Evolutionary conservation across 257 asterid genomes (phyloP).

Genomic region (Echium plantagineum): DNA sequence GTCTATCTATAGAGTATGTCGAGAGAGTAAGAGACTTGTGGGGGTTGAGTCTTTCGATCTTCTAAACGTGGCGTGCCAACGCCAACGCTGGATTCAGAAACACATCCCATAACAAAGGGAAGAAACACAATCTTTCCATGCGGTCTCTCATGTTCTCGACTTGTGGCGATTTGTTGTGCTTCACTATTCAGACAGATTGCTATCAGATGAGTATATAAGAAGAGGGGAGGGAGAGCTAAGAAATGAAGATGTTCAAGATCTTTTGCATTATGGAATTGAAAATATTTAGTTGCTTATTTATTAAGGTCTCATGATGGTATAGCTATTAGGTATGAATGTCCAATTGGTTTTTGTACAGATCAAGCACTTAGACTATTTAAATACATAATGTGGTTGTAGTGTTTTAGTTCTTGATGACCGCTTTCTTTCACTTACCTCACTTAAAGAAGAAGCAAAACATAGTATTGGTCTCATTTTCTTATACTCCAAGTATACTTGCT

Average conservation of each 20-base stretch:
- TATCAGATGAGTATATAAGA: background rate
- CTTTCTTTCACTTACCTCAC: conserved; percentile 4
- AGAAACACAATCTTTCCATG: conserved; percentile 50
- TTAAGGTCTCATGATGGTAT: conserved; percentile 37
- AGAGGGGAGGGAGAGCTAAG: conserved; percentile 4
- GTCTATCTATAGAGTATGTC: background rate
- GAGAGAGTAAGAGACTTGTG: conserved; percentile 32
- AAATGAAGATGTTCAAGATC: conserved; percentile 11
- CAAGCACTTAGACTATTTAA: background rate
- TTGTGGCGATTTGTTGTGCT: background rate
- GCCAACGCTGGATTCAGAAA: conserved; percentile 66
- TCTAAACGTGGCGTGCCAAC: conserved; percentile 34
- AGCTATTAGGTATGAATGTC: conserved; percentile 26
- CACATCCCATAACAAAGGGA: conserved; percentile 59
- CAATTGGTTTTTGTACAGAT: conserved; percentile 13
- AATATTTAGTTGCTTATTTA: conserved; percentile 28
- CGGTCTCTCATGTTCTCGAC: conserved; percentile 42
- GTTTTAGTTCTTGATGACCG: background rate
- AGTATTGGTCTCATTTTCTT: background rate
- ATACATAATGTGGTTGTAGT: background rate
- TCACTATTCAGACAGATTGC: background rate
- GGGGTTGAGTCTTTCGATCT: conserved; percentile 45
- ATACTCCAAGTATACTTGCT: background rate
- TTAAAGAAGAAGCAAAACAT: conserved; percentile 1
- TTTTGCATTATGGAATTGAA: conserved; percentile 14